Evolutionary conservation across 73 alveolate genomes (phyloP), one percentile per base, ranked within the genome.

Genomic region (Paramecium sexaurelia): DNA sequence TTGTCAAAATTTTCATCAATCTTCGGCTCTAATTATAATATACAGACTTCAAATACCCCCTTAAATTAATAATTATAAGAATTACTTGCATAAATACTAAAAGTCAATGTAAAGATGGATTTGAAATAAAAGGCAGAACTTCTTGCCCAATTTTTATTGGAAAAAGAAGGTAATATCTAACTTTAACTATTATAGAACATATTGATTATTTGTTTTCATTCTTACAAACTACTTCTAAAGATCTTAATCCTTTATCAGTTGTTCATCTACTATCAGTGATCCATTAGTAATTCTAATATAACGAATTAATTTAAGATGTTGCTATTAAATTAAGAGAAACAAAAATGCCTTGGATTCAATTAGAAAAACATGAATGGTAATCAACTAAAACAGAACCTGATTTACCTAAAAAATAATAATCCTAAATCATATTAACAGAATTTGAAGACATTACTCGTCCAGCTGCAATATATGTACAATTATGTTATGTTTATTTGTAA

Each of bases 321-420:
- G 85, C 85, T 32, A 24, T 69, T 15, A 69, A 69, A 22, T 35
- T 69, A 69, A 9, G 85, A 32, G 85, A 69, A 69, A 32, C 55
- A 5, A 32, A 35, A 35, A 11, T 69, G 55, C 51, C 26, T 20
- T 69, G 56, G 56, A 47, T 57, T 8, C 5, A 32, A 20, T 27
- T 17, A 17, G 67, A 47, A 47, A 47, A 47, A 47, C 67, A 47
- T 11, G 67, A 47, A 47, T 47, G 67, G 67, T 19, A 11, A 15
- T 15, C 24, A 2, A 69, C n/a, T 24, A 35, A 13, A 24, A 69
- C 85, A 27, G 85, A 69, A 20, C 57, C 85, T 8, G 85, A 69
- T 35, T n/a, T 20, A 17, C 67, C 67, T 3, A 47, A 17, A 29
- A 35, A 69, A 13, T 11, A 20, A 69, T 47, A 24, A 11, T 35